Percentiles rank a stretch among this genome's conserved stretches.
phyloP scores from a whole-genome alignment of 495 filamentous ascomycete species.

The Hapsidospora chrysogenum region DNA sequence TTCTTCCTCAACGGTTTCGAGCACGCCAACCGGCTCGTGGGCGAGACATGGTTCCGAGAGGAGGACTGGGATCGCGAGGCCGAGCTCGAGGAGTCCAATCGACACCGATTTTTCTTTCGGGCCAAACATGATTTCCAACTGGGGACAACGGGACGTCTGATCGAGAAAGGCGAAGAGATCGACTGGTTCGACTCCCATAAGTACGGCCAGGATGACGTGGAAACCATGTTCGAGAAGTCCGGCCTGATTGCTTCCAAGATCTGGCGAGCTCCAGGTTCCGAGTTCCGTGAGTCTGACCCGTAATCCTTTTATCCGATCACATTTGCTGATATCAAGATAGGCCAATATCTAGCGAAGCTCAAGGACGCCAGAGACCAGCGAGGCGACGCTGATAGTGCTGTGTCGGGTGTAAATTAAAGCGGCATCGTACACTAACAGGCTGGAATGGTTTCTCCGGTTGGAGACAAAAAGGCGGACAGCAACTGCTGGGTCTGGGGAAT shows the following conservation, averaged over 20 bases:
- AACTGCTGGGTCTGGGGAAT: no score
- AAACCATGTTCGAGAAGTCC: constrained; percentile 1
- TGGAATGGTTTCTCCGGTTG: no score
- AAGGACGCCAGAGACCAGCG: background rate
- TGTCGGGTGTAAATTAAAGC: background rate
- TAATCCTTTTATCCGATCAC: background rate
- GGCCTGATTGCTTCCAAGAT: constrained; percentile 1
- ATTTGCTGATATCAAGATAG: background rate
- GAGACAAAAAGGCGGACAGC: no score
- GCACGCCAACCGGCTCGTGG: background rate
- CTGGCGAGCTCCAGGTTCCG: constrained; percentile 2
- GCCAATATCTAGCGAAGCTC: background rate
- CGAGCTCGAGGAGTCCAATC: background rate
- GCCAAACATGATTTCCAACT: background rate
- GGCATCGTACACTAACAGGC: no score
- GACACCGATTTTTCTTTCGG: constrained; percentile 2
- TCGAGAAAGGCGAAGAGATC: constrained; percentile 1
- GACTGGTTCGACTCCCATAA: constrained; percentile 6
- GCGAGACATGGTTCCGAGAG: background rate
- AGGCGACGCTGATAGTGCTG: constrained; percentile 1
- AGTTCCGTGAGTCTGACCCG: constrained; percentile 1
- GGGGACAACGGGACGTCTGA: background rate
- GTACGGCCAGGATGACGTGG: constrained; percentile 2
- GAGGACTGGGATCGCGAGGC: constrained; percentile 1
- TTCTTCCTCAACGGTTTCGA: constrained; percentile 3